Percentiles rank a stretch among this genome's conserved stretches.
These are phyloP conservation scores for Bromus sterilis DNA, from an alignment of 176 grass and related monocot genomes.

Conservation along the genomic window DNA sequence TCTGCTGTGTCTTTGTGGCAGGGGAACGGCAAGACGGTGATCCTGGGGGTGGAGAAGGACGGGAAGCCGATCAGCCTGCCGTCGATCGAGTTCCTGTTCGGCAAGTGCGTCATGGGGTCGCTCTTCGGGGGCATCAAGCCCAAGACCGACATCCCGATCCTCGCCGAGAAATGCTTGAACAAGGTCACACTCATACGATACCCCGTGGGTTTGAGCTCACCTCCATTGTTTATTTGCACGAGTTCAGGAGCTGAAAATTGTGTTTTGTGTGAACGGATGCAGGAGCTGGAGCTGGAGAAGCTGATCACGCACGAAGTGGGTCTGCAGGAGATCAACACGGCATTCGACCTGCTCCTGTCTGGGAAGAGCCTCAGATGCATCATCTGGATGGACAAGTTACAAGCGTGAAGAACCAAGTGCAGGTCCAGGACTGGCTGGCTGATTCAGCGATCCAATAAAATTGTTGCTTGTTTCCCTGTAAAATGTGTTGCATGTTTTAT, in stretches of 20 bases:
- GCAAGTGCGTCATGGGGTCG: slow-evolving; percentile 53
- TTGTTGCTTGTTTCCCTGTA: neutral
- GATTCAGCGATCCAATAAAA: neutral
- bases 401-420: neutral
- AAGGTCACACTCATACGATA: slow-evolving; percentile 25
- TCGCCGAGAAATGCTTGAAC: slow-evolving; percentile 51
- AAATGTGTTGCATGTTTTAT: neutral
- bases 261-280: neutral
- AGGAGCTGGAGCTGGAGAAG: slow-evolving; percentile 64
- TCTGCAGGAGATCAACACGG: slow-evolving; percentile 59
- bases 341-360: slow-evolving; percentile 56
- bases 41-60: slow-evolving; percentile 42
- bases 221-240: neutral
- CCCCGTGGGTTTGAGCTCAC: neutral
- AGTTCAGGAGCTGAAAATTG: neutral
- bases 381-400: slow-evolving; percentile 68
- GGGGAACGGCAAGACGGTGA: slow-evolving; percentile 68
- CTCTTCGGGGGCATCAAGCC: slow-evolving; percentile 64
- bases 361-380: slow-evolving; percentile 71
- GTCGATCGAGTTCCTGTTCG: slow-evolving; percentile 33
- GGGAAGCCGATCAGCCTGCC: slow-evolving; percentile 23
- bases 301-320: slow-evolving; percentile 62
- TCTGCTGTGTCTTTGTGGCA: neutral
- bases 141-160: slow-evolving; percentile 67
- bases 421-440: neutral